Conservation (phyloP, 164 flowering plant genomes). For the Dillenia suffruticosa region DNA sequence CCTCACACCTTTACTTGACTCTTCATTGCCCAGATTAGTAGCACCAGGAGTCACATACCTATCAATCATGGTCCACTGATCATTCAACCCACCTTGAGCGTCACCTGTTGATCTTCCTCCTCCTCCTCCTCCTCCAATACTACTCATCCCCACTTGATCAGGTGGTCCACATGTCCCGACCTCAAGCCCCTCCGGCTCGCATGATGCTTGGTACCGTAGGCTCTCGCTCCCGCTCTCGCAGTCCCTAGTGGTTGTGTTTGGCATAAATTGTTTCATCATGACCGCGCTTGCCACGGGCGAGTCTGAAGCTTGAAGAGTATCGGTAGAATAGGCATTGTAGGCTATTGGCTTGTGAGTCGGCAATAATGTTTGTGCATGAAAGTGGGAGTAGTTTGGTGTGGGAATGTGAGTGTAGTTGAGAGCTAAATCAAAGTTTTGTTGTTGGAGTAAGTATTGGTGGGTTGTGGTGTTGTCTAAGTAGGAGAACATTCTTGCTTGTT, state of each 20-base stretch:
- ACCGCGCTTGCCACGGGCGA: conserved; percentile 15
- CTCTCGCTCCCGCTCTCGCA: conserved; percentile 42
- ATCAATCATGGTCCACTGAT: conserved; percentile 61
- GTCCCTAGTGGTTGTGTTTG: conserved; percentile 36
- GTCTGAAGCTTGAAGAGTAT: conserved; percentile 15
- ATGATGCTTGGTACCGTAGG: conserved; percentile 23
- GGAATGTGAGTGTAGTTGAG: conserved; percentile 39
- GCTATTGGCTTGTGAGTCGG: conserved; percentile 23
- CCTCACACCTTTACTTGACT: conserved; percentile 32
- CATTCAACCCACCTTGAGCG: conserved; percentile 24
- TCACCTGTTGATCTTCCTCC: conserved; percentile 18
- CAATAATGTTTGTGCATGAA: conserved; percentile 32
- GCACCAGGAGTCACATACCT: conserved; percentile 25
- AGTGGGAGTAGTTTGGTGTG: conserved; percentile 24
- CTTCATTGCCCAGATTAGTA: conserved; percentile 20
- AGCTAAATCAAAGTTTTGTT: conserved; percentile 12
- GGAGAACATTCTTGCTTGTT: conserved; percentile 19
- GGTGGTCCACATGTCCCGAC: conserved; percentile 33
- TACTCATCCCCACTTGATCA: conserved; percentile 11
- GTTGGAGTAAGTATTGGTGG: conserved; percentile 14
- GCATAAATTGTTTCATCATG: conserved; percentile 54
- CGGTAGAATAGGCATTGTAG: conserved; percentile 16
- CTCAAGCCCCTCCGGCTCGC: conserved; percentile 39
- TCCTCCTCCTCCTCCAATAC: conserved; percentile 4
- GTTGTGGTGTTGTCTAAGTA: conserved; percentile 16